Percentiles rank a stretch among this genome's conserved stretches.
Conservation (phyloP, 805 yeast species). For the Debaryomyces maramus region DNA sequence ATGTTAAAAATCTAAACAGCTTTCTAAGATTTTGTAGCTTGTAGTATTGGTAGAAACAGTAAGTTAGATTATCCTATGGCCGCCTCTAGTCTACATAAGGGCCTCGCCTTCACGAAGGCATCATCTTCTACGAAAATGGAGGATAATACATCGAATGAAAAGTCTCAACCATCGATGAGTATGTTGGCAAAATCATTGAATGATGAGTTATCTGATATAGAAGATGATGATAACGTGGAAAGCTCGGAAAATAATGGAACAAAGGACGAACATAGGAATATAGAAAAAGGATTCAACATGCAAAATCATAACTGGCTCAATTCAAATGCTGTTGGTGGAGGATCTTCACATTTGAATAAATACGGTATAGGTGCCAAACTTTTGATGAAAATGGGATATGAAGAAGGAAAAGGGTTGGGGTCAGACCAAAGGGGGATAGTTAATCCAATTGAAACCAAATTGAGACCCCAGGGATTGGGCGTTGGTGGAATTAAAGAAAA, state of each 20-base stretch:
- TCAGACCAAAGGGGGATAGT: conserved; percentile 66
- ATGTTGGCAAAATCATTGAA: conserved; percentile 13
- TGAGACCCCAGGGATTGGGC: conserved; percentile 69
- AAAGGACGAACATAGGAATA: conserved; percentile 20
- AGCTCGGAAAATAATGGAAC: conserved; percentile 7
- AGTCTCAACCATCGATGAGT: conserved; percentile 3
- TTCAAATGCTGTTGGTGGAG: neutral
- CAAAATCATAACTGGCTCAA: neutral
- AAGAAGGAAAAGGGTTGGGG: conserved; percentile 85
- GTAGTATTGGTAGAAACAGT: neutral
- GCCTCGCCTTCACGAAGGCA: conserved; percentile 12
- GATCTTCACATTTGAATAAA: conserved; percentile 6
- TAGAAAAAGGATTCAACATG: neutral
- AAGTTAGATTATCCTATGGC: conserved; percentile 1
- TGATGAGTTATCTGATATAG: conserved; percentile 21
- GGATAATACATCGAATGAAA: neutral
- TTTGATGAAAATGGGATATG: conserved; percentile 83
- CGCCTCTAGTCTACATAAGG: neutral
- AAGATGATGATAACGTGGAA: conserved; percentile 14
- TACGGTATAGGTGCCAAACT: conserved; percentile 88
- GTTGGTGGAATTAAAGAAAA: conserved; percentile 62
- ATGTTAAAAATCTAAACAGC: no score
- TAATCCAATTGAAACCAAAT: conserved; percentile 72
- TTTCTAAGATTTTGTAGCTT: neutral
- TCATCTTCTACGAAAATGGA: neutral